Base-by-base conservation (phyloP, 2,329 filamentous ascomycete species). In the Pseudocercospora vitis region DNA sequence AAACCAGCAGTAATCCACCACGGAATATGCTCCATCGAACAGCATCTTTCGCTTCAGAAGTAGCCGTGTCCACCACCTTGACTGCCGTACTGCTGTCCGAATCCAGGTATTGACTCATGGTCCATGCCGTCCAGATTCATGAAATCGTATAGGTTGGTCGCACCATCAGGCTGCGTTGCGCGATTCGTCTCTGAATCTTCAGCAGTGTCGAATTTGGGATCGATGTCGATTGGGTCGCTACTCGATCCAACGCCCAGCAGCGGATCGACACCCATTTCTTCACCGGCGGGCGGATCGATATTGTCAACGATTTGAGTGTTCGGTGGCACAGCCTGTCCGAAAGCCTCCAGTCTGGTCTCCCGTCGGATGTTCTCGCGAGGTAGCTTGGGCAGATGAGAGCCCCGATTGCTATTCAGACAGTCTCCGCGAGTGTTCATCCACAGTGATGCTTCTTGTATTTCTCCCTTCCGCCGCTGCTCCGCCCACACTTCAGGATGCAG, bases 291-390 rank as follows among this genome's bases (percentile, higher is more conserved):
- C n/a, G 67, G 60, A 6, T 73, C 70, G 2, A 74, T 49, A 0
- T 74, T 72, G 18, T 77, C 74, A 3, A 69, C 54, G 18, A 79
- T 66, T 29, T 64, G 61, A 2, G 68, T 66, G 3, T 63, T 63
- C 3, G 68, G 55, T 8, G 76, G 75, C 3, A 78, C 62, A 3
- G 73, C 70, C 1, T 58, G 52, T 1, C 74, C 73, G 48, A 78
- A 72, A 0, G 77, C 77, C n/a, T 69, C 68, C 3, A 70, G 52
- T 12, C 76, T 64, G 12, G 69, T 65, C 3, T 66, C 61, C 40
- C 64, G 63, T 4, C 65, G 53, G 2, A 65, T 59, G 11, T 73
- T 72, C 1, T 61, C 50, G 6, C 59, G 61, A 26, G 53, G 56
- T 57, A 55, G 56, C 57, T 50, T 68, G 55, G 58, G 68, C 50